Evolutionary conservation across 352 stramenopile genomes (phyloP).

Genomic region (Blastocystis hominis): DNA sequence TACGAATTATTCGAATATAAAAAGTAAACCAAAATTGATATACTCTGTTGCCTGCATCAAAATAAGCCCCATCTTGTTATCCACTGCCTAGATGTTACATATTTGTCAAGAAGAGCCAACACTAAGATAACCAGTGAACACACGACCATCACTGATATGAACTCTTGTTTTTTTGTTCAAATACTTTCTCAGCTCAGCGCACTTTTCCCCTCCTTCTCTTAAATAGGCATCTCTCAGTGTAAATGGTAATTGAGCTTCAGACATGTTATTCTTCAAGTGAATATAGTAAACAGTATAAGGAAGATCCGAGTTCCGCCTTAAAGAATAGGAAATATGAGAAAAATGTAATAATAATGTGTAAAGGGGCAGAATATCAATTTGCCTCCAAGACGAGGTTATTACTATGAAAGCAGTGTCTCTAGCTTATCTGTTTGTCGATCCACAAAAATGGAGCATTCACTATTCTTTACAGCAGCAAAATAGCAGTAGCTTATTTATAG

Average conservation of each 20-base stretch:
- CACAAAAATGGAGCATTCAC: background rate
- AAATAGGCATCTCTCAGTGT: background rate
- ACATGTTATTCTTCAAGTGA: background rate
- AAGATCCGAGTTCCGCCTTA: background rate
- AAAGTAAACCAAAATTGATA: background rate
- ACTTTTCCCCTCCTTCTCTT: constrained; percentile 33
- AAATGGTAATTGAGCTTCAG: background rate
- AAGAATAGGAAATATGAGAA: background rate
- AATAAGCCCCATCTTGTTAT: background rate
- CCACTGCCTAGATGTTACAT: background rate
- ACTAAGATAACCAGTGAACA: background rate
- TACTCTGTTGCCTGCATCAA: background rate
- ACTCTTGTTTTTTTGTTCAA: constrained; percentile 28
- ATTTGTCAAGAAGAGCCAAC: background rate
- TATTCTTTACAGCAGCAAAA: background rate
- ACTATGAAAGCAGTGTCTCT: too few relatives aligned
- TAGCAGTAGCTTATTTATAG: background rate
- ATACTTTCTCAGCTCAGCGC: background rate
- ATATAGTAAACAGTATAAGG: background rate
- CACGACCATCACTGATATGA: background rate
- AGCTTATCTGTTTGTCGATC: too few relatives aligned
- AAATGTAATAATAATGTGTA: background rate
- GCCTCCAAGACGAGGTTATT: too few relatives aligned
- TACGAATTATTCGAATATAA: background rate
- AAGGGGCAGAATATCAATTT: background rate